Conservation (phyloP, 2,329 filamentous ascomycete species). For the Calonectria crousiana region DNA sequence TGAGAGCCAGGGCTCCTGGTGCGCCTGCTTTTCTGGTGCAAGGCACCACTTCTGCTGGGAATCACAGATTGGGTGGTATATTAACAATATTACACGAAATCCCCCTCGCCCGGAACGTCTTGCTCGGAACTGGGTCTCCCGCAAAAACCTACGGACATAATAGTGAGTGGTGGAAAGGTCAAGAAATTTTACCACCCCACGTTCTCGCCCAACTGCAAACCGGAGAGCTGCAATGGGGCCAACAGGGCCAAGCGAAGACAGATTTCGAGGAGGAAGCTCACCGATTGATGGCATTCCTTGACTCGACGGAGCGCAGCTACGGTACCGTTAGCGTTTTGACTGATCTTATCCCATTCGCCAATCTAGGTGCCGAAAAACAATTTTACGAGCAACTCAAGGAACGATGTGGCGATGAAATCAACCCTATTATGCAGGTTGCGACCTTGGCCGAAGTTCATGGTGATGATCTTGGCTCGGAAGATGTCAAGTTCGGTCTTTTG, state of each 20-base stretch:
- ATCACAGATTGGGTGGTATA: constrained; percentile 64
- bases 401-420: constrained; percentile 39
- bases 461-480: constrained; percentile 47
- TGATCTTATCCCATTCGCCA: constrained; percentile 50
- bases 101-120: constrained; percentile 67
- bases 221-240: constrained; percentile 47
- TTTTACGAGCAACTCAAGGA: constrained; percentile 59
- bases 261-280: constrained; percentile 68
- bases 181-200: constrained; percentile 59
- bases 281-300: constrained; percentile 73
- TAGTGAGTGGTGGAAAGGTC: constrained; percentile 72
- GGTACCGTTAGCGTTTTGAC: constrained; percentile 65
- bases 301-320: constrained; percentile 70
- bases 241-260: constrained; percentile 42
- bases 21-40: constrained; percentile 66
- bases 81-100: constrained; percentile 72
- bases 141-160: constrained; percentile 66
- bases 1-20: constrained; percentile 55
- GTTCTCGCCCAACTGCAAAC: constrained; percentile 49
- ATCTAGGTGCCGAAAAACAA: constrained; percentile 53
- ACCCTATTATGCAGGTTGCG: constrained; percentile 51
- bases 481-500: constrained; percentile 56
- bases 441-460: constrained; percentile 45
- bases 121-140: constrained; percentile 59
- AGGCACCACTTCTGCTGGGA: constrained; percentile 46